Conservation (phyloP, 305 asterid species). For the Ajuga reptans region DNA sequence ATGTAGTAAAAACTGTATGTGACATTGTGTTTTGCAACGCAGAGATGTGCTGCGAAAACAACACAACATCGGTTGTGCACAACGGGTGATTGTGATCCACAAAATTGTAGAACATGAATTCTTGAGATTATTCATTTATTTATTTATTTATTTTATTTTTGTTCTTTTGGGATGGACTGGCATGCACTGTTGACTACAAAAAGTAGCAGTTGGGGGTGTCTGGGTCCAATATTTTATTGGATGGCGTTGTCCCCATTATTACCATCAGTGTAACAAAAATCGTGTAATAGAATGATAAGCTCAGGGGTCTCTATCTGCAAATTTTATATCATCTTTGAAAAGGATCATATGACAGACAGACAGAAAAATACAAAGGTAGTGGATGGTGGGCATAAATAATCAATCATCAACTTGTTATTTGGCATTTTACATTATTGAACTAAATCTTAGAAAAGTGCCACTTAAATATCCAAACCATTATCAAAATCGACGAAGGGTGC, state of each 20-base stretch:
- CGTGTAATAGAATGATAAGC: not conserved
- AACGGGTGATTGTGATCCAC: no score
- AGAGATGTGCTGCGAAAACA: no score
- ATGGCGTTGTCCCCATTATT: slow-evolving; percentile 7
- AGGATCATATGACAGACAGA: not conserved
- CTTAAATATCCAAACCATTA: not conserved
- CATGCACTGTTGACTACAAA: not conserved
- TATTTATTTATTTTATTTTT: not conserved
- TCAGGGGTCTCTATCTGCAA: not conserved
- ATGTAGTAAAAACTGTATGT: no score
- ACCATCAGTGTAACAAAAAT: not conserved
- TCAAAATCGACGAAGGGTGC: not conserved
- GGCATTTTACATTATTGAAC: not conserved
- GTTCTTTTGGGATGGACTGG: not conserved
- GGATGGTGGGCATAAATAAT: slow-evolving; percentile 14
- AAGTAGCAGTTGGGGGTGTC: not conserved
- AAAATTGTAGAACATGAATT: no score
- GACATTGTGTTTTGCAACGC: no score
- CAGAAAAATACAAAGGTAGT: not conserved
- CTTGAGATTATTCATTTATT: no score
- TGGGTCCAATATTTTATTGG: not conserved
- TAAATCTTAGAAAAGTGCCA: not conserved
- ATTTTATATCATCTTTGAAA: not conserved
- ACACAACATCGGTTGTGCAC: no score
- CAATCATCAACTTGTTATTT: slow-evolving; percentile 14